These are phyloP conservation scores for Chrysoporthe puriensis DNA, from an alignment of 2,329 filamentous ascomycete species.

Conservation along the genomic window DNA sequence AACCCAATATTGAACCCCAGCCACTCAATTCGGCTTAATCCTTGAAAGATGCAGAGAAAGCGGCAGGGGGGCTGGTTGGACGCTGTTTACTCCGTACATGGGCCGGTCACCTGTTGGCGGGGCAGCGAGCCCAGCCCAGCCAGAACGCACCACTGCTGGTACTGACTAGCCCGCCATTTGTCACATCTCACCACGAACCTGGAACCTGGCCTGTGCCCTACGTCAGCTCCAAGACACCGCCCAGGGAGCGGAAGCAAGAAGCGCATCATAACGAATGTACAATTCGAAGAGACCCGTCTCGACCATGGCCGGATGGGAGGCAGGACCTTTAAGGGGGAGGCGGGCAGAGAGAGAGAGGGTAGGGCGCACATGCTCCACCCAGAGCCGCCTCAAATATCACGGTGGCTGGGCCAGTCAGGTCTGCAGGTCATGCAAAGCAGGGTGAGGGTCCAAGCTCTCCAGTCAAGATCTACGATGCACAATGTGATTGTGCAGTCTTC, in stretches of 20 bases:
- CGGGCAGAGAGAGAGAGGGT: background rate
- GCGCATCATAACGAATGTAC: background rate
- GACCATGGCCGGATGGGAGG: background rate
- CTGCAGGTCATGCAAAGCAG: background rate
- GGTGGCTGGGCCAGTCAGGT: slow-evolving; percentile 18
- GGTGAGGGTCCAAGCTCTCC: background rate
- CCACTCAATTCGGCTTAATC: slow-evolving; percentile 20
- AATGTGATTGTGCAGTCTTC: background rate
- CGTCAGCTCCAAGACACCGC: background rate
- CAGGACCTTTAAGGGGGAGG: background rate
- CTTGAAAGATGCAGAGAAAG: slow-evolving; percentile 10
- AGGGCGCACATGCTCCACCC: slow-evolving; percentile 8
- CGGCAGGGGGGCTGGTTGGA: slow-evolving; percentile 14
- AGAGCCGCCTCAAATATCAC: background rate
- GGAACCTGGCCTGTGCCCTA: slow-evolving; percentile 5
- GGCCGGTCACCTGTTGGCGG: slow-evolving; percentile 11
- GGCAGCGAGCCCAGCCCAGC: slow-evolving; percentile 6
- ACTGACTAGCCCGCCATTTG: background rate
- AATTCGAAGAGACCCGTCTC: background rate
- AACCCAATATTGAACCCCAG: slow-evolving; percentile 8
- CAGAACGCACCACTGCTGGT: too few relatives aligned
- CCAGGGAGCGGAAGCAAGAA: slow-evolving; percentile 1
- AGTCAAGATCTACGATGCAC: background rate
- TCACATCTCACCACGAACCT: background rate
- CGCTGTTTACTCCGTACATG: slow-evolving; percentile 17